Base-by-base conservation (phyloP, 441 rosid genomes). In the Eruca vesicaria region DNA sequence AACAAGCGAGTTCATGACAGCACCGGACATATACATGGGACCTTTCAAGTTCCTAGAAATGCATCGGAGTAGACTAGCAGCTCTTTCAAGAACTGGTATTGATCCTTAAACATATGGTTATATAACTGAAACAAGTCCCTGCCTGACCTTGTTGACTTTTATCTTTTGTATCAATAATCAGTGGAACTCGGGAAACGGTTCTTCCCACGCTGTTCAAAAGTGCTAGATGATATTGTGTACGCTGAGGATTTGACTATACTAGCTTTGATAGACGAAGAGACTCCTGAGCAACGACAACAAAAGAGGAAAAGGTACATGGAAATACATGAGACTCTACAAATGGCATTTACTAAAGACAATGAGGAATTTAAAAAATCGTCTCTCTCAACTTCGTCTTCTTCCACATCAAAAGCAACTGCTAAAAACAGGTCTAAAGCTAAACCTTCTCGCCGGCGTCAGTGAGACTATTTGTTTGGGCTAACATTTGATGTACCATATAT, bases 161-260 rank as follows among this genome's bases (percentile, higher is more conserved):
- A 2, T 2, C 12, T 57, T n/a, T 2, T 28, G 29, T 56, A 21
- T 31, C 33, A 5, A 31, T 31, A 72, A 64, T 50, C 88, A 93
- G 97, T 90, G 71, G 97, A 88, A 72, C 86, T 88, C 1, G 98
- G 95, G 38, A 89, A 85, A 77, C 82, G 80, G 15, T 93, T 83
- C 66, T 90, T 89, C 74, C 98, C 97, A 19, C 86, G 88, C 16
- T 91, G 97, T 80, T 93, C 94, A 8, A 7, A 1, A 26, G 7
- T 23, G 26, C 83, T 93, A 15, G 84, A 87, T 84, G 74, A 81
- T 78, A 84, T 93, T 63, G 86, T 91, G 86, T 90, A 86, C 14
- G 83, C 79, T 0, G 88, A 84, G 1, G 90, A 85, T 72, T 62
- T 88, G 12, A 72, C 83, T 0, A 78, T 83, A 77, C 82, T 91